Percentiles rank a stretch among this genome's conserved stretches.
Conservation (phyloP, 2,329 filamentous ascomycete genomes). For the Nemania sp. region DNA sequence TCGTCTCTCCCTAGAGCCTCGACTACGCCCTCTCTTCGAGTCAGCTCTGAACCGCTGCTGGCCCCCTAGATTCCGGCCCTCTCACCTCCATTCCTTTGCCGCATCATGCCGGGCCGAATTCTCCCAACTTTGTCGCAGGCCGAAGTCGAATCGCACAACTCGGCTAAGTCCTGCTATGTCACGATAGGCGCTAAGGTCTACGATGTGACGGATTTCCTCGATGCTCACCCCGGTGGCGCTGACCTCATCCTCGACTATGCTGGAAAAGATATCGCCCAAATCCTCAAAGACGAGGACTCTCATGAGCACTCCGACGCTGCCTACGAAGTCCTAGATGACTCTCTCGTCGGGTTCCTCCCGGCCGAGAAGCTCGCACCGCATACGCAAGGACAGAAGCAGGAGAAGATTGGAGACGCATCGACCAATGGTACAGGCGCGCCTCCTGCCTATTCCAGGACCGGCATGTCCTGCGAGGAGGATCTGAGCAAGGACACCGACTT, state of each 20-base stretch:
- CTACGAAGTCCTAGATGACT: constrained; percentile 94
- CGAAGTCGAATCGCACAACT: constrained; percentile 83
- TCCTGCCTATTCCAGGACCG: constrained; percentile 67
- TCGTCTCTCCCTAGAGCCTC: constrained; percentile 6
- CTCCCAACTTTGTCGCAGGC: constrained; percentile 81
- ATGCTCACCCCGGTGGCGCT: constrained; percentile 87
- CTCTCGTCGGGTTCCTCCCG: constrained; percentile 78
- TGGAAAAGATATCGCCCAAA: constrained; percentile 81
- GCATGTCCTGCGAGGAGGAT: constrained; percentile 88
- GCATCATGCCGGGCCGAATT: constrained; percentile 75
- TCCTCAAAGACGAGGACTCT: constrained; percentile 80
- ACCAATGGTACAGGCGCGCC: constrained; percentile 41
- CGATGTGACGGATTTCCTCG: constrained; percentile 89
- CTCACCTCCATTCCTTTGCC: background rate
- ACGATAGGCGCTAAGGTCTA: constrained; percentile 89
- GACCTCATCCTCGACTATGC: constrained; percentile 89
- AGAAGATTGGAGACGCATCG: constrained; percentile 41
- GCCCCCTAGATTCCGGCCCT: background rate
- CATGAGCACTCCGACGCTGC: constrained; percentile 88
- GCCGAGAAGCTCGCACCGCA: constrained; percentile 57
- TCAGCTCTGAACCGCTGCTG: background rate
- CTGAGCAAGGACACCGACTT: constrained; percentile 83
- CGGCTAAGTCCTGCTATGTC: constrained; percentile 85
- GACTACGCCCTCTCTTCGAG: background rate
- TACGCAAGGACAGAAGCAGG: constrained; percentile 35